Base-by-base conservation (phyloP, 768 basidiomycete species). In the Pleurotus eryngii region DNA sequence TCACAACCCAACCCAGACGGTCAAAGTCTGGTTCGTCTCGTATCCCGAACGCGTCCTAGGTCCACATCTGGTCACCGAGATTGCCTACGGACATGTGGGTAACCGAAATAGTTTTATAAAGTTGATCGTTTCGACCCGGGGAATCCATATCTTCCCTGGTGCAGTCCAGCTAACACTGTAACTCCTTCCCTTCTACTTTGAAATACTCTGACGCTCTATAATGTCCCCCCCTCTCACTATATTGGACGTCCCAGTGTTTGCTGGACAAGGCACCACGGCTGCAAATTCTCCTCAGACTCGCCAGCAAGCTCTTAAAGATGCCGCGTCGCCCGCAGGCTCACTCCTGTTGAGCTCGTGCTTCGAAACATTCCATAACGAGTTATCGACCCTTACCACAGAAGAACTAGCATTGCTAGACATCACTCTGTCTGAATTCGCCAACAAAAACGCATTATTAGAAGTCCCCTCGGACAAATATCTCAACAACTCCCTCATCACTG, bases 291-390 rank as follows among this genome's bases (percentile, higher is more conserved):
- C 60, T 14, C 64, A 67, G 30, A 70, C 72, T 14, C 68, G 68
- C 5, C 67, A 72, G 22, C 76, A 75, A 63, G 77, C 77, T 5
- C 55, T 77, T 17, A 66, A 61, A 27, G 80, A 81, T 59, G 76
- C 77, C 15, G 65, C 69, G 24, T 74, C 77, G 11, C 67, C 76
- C 3, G 64, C 69, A 1, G 81, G 78, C 2, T 64, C 70, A 9
- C 62, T 80, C 35, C 70, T 87, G 27, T 71, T 85, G 35, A 70
- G 76, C 2, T 76, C 83, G 1, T 87, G 82, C 61, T 67, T 76
- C 49, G 73, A 80, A 35, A 76, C 72, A 11, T 81, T 87, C 58
- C 74, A 73, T 55, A 64, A 61, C 24, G 85, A 86, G 63, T 65
- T 87, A 11, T 71, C 69, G 2, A 70, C 76, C 0, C 62, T 87